Percentiles rank a stretch among this genome's conserved stretches.
These are phyloP conservation scores for Amphicarpaea edgeworthii DNA, from an alignment of 306 rosid species.

Conservation along the genomic window DNA sequence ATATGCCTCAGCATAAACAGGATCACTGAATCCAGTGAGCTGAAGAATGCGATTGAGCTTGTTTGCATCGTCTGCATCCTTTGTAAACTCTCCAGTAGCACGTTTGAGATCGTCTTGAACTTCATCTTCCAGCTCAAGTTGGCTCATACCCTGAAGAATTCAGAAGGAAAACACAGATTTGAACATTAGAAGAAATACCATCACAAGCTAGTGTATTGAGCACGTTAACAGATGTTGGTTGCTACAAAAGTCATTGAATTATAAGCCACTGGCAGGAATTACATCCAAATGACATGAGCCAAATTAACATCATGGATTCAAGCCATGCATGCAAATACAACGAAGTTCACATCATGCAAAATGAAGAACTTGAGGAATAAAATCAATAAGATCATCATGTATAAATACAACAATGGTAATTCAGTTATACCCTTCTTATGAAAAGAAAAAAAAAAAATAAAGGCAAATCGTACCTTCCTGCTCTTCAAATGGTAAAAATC, in stretches of 20 bases:
- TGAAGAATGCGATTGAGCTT: conserved; percentile 98
- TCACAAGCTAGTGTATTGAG: conserved; percentile 18
- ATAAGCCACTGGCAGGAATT: conserved; percentile 1
- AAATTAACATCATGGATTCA: conserved; percentile 16
- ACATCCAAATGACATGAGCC: conserved; percentile 14
- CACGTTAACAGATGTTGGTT: conserved; percentile 3
- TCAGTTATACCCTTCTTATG: too few species aligned
- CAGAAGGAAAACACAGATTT: conserved; percentile 29
- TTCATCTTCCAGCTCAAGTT: conserved; percentile 98
- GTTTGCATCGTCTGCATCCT: conserved; percentile 89
- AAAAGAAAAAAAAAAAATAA: too few species aligned
- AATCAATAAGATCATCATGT: too few species aligned
- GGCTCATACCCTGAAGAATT: conserved; percentile 93
- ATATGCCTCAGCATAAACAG: conserved; percentile 98
- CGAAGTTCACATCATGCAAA: conserved; percentile 16
- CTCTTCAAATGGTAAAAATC: conserved; percentile 98
- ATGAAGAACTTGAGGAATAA: conserved; percentile 29
- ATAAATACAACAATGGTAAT: too few species aligned
- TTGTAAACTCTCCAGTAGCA: conserved; percentile 97
- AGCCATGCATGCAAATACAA: conserved; percentile 24
- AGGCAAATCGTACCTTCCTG: conserved; percentile 91
- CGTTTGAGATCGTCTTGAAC: conserved; percentile 99
- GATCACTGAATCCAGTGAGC: conserved; percentile 99
- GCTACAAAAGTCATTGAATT: conserved; percentile 4
- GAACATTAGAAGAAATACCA: conserved; percentile 19